Base-by-base conservation (phyloP, 1,284 basidiomycete species). In the Austroboletus novae-zelandiae region DNA sequence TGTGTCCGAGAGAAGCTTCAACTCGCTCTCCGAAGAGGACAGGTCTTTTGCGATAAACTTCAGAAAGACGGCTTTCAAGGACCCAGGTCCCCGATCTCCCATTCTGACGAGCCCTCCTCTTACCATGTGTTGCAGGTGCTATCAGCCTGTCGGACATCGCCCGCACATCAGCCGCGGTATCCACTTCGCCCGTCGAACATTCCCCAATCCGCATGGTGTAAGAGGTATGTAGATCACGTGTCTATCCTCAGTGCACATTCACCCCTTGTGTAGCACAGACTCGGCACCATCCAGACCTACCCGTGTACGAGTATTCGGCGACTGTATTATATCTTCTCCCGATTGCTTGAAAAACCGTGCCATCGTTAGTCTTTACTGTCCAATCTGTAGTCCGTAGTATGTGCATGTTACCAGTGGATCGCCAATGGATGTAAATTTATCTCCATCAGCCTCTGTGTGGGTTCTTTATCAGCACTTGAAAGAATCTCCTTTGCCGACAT, bases 81-180 rank as follows among this genome's bases (percentile, higher is more conserved):
- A 72, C 50, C 72, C 72, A 54, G 74, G 80, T 82, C 56, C 49
- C 74, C n/a, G n/a, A n/a, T 18, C 5, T 45, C 29, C 25, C 11
- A 17, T 45, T 20, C 18, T 45, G 14, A 17, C 42, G 57, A 17
- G 15, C 3, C 20, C 10, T 37, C 55, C 49, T 52, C 39, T 51
- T 36, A 57, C 40, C 43, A 25, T 43, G 44, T 1, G 31, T 57
- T 42, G 11, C 54, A 81, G 80, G 74, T 23, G 20, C 20, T 60
- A 70, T 89, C 51, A 87, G 92, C 69, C 79, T 94, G 51, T 76
- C 79, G 40, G 75, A 82, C 49, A 93, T 94, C 61, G 91, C 91
- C 25, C 85, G 89, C 59, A 89, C 89, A 52, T 91, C 89, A 11
- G 77, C 78, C 55, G 91, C 84, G 18, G 81, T 88, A 35, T 83